These are phyloP conservation scores for Ichthyophthirius multifiliis DNA, from an alignment of 169 alveolate genomes.

Conservation along the genomic window DNA sequence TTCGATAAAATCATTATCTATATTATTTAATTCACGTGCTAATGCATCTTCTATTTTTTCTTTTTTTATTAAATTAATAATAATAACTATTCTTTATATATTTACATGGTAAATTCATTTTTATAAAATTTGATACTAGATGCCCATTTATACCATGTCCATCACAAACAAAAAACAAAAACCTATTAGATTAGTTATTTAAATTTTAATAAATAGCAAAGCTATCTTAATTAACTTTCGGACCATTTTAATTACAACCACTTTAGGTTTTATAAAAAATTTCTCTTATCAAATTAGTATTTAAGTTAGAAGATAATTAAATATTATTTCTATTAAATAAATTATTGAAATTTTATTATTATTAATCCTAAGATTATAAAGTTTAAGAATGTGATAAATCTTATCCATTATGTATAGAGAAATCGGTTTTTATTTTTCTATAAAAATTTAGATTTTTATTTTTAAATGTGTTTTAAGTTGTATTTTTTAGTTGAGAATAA, in stretches of 20 bases:
- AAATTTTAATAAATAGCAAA: conserved; percentile 4
- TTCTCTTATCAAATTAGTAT: too few species aligned
- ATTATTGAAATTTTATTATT: too few species aligned
- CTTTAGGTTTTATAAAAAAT: conserved; percentile 12
- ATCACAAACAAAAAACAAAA: not conserved
- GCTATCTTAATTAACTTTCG: conserved; percentile 49
- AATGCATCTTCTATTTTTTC: conserved; percentile 16
- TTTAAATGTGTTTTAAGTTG: too few species aligned
- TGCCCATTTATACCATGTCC: conserved; percentile 82
- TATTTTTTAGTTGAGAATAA: too few species aligned
- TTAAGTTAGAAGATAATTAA: too few species aligned
- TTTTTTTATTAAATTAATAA: not conserved
- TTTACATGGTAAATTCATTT: conserved; percentile 55
- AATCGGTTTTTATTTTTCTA: too few species aligned
- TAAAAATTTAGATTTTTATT: too few species aligned
- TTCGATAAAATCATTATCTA: conserved; percentile 1
- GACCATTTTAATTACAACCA: conserved; percentile 9
- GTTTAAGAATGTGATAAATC: too few species aligned
- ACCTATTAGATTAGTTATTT: not conserved
- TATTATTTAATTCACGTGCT: not conserved
- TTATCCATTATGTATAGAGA: too few species aligned
- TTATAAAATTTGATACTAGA: conserved; percentile 65
- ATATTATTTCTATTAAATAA: too few species aligned
- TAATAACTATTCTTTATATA: too few species aligned
- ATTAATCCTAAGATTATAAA: too few species aligned